Evolutionary conservation across 108 stramenopile species (phyloP).

Genomic region (Conticribra guillardii): DNA sequence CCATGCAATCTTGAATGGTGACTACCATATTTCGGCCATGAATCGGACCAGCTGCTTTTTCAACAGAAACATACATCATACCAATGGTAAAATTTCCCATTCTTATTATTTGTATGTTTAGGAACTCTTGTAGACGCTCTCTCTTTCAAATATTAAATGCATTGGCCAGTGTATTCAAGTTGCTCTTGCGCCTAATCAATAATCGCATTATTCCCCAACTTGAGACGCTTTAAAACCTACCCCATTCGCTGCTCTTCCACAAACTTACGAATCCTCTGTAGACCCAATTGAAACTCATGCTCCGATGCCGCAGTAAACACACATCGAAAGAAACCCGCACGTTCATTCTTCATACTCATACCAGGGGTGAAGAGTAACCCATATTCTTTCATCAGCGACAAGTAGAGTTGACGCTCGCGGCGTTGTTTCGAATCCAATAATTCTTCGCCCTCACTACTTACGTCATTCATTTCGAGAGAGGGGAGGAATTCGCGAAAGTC

Average conservation of each 20-base stretch:
- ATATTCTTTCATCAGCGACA: constrained; percentile 71
- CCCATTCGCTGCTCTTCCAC: constrained; percentile 45
- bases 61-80: too few species aligned
- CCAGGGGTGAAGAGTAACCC: constrained; percentile 89
- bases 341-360: constrained; percentile 79
- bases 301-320: constrained; percentile 87
- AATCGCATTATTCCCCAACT: neutral
- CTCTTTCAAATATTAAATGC: too few species aligned
- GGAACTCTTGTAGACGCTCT: too few species aligned
- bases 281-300: constrained; percentile 73
- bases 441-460: constrained; percentile 16
- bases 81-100: too few species aligned
- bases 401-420: constrained; percentile 74
- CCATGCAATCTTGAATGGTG: too few species aligned
- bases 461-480: constrained; percentile 2
- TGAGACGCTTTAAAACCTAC: neutral
- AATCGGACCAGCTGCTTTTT: too few species aligned
- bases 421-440: constrained; percentile 42
- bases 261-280: constrained; percentile 67
- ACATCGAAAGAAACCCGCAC: constrained; percentile 85
- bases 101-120: too few species aligned
- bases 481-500: constrained; percentile 79
- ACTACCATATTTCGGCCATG: too few species aligned
- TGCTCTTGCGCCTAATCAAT: too few species aligned
- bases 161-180: too few species aligned